Evolutionary conservation across 768 basidiomycete species (phyloP), one percentile per base, ranked within the genome.

Genomic region (Kockovaella imperatae): DNA sequence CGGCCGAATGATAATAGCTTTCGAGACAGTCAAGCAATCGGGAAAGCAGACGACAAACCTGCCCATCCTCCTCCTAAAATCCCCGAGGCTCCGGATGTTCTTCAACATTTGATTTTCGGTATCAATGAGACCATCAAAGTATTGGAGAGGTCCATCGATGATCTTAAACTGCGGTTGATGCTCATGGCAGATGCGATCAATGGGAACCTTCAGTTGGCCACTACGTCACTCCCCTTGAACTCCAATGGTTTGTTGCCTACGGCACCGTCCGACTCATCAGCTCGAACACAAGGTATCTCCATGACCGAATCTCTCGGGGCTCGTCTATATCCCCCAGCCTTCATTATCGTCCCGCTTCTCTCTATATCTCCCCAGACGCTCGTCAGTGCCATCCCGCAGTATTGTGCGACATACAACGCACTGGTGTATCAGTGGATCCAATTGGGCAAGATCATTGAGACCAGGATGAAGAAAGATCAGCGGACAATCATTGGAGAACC

Each of bases 61-160:
- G 32, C 32, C 1, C 10, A 39, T 41, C 11, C 35, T 26, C 15
- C 17, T 18, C n/a, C 15, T 18, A 24, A 17, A 29, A 30, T 11
- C 20, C 3, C 23, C 30, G 49, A 49, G 54, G 40, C 35, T n/a
- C 66, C 68, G 0, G 51, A 46, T 20, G 50, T 66, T 11, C 56
- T 70, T 2, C 23, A 54, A 5, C 54, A 63, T 36, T 40, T 68
- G n/a, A 56, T 66, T 0, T 36, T 68, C 29, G 69, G 69, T 5
- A 67, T 67, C 54, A 70, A 68, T 52, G 69, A 70, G 43, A 53
- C 52, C 28, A 60, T 65, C 59, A 70, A 68, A 43, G 34, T 50
- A 1, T 47, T 70, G 28, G 69, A 70, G 51, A 25, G 45, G 21
- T 53, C 59, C 20, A 68, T 56, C n/a, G 52, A 55, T 20, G 51